Percentiles rank a stretch among this genome's conserved stretches.
phyloP scores from a whole-genome alignment of 208 protist genomes.

The Herpetomonas tarakana region DNA sequence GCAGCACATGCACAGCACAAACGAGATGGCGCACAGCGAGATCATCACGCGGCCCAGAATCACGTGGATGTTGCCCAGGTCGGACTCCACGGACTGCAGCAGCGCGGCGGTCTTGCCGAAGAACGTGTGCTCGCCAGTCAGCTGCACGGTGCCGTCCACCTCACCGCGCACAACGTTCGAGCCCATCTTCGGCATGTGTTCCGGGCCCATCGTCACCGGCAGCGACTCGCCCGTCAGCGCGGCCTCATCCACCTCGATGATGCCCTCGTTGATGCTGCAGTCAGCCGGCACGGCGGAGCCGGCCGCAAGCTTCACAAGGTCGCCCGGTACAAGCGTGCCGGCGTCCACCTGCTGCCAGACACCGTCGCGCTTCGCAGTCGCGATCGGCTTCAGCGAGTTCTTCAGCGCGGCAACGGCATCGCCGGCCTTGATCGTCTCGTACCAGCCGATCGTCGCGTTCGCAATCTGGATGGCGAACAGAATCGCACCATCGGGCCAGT shows the following conservation, averaged over 20 bases:
- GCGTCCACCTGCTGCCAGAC: slow-evolving; percentile 80
- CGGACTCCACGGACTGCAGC: slow-evolving; percentile 76
- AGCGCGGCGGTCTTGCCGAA: slow-evolving; percentile 93
- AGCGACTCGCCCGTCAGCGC: slow-evolving; percentile 95
- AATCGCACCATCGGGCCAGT: slow-evolving; percentile 85
- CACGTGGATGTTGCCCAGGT: slow-evolving; percentile 70
- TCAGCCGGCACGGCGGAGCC: slow-evolving; percentile 94
- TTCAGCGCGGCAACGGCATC: slow-evolving; percentile 92
- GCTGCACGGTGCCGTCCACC: slow-evolving; percentile 73
- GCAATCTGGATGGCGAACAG: slow-evolving; percentile 82
- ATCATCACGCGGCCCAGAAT: slow-evolving; percentile 72
- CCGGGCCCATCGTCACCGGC: slow-evolving; percentile 85
- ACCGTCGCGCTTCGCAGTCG: slow-evolving; percentile 80
- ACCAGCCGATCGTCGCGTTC: slow-evolving; percentile 86
- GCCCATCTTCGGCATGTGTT: slow-evolving; percentile 91
- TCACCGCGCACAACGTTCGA: slow-evolving; percentile 83
- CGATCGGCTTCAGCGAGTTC: slow-evolving; percentile 77
- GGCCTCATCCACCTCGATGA: slow-evolving; percentile 94
- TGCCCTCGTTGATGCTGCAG: slow-evolving; percentile 81
- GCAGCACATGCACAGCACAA: slow-evolving; percentile 67
- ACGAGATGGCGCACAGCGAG: slow-evolving; percentile 49
- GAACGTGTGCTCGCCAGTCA: slow-evolving; percentile 92
- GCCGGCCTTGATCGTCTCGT: slow-evolving; percentile 92
- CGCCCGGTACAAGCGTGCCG: slow-evolving; percentile 90
- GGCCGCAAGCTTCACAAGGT: slow-evolving; percentile 88